phyloP scores from a whole-genome alignment of 1,139 yeast species.

The Magnusiomyces starmeri region DNA sequence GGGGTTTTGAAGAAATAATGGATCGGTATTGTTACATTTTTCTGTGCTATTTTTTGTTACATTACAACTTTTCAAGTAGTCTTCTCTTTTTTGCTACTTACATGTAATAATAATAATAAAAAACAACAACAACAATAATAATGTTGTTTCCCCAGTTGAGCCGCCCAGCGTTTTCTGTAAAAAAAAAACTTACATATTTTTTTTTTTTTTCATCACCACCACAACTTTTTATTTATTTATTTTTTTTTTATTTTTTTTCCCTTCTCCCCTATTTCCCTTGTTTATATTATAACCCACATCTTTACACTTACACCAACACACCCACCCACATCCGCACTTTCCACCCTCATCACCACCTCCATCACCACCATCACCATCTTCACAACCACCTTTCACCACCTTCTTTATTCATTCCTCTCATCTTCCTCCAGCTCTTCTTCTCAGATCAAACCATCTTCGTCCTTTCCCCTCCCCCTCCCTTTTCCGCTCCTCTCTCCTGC shows the following conservation, averaged over 20 bases:
- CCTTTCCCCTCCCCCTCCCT: background rate
- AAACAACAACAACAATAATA: background rate
- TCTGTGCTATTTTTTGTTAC: background rate
- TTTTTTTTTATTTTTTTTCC: background rate
- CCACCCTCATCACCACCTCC: slow-evolving; percentile 1
- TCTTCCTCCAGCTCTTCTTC: background rate
- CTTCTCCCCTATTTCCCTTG: background rate
- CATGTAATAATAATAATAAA: background rate
- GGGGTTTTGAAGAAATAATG: background rate
- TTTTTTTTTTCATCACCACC: slow-evolving; percentile 2
- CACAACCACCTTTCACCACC: background rate
- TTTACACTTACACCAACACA: background rate
- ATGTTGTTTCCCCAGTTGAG: too few species aligned
- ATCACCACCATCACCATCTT: slow-evolving; percentile 1
- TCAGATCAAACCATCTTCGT: background rate
- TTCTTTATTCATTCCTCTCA: slow-evolving; percentile 1
- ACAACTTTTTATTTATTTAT: background rate
- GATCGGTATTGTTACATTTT: background rate
- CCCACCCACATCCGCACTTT: background rate
- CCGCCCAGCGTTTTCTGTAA: too few species aligned
- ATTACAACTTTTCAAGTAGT: background rate
- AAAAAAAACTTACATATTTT: background rate
- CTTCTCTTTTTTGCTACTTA: background rate
- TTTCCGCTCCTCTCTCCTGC: background rate
- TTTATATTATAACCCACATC: too few species aligned